A percentile compares a stretch with the other conserved stretches of the same genome.
phyloP scores from a whole-genome alignment of 2,329 filamentous ascomycete species.

The Penicillium sumatraense region DNA sequence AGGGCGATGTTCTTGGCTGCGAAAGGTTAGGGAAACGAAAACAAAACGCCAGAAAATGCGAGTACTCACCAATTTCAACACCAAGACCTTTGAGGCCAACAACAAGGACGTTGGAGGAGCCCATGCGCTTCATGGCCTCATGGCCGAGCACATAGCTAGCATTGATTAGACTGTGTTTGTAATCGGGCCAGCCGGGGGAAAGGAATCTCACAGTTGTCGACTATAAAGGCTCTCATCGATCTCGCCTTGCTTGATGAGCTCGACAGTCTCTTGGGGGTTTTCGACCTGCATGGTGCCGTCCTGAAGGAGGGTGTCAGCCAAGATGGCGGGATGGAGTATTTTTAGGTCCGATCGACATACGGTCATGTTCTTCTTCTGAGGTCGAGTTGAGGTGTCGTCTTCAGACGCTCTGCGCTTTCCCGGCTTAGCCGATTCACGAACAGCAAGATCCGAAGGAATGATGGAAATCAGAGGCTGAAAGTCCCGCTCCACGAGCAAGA shows the following conservation, averaged over 20 bases:
- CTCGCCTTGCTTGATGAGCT: slow-evolving; percentile 66
- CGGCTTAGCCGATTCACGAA: slow-evolving; percentile 53
- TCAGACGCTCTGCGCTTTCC: slow-evolving; percentile 58
- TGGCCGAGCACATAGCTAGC: slow-evolving; percentile 70
- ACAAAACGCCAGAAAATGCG: neutral
- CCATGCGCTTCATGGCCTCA: slow-evolving; percentile 97
- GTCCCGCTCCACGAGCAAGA: slow-evolving; percentile 47
- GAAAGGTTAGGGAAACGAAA: slow-evolving; percentile 1
- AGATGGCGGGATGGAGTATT: slow-evolving; percentile 8
- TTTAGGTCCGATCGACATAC: slow-evolving; percentile 37
- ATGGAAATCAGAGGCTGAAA: slow-evolving; percentile 44
- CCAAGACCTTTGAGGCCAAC: slow-evolving; percentile 91
- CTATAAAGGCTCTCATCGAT: slow-evolving; percentile 72
- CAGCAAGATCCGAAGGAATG: slow-evolving; percentile 49
- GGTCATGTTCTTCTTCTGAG: slow-evolving; percentile 59
- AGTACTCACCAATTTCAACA: slow-evolving; percentile 74
- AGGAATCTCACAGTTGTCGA: slow-evolving; percentile 58
- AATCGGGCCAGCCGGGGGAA: neutral
- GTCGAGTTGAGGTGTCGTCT: slow-evolving; percentile 51
- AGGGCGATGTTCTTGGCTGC: slow-evolving; percentile 97
- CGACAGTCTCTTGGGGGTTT: slow-evolving; percentile 60
- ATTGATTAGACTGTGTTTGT: slow-evolving; percentile 14
- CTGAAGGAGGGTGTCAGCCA: slow-evolving; percentile 32
- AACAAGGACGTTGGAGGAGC: slow-evolving; percentile 90
- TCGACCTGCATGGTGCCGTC: slow-evolving; percentile 67